Evolutionary conservation across 805 yeast species (phyloP).

Genomic region (Myxozyma vanderwaltii): DNA sequence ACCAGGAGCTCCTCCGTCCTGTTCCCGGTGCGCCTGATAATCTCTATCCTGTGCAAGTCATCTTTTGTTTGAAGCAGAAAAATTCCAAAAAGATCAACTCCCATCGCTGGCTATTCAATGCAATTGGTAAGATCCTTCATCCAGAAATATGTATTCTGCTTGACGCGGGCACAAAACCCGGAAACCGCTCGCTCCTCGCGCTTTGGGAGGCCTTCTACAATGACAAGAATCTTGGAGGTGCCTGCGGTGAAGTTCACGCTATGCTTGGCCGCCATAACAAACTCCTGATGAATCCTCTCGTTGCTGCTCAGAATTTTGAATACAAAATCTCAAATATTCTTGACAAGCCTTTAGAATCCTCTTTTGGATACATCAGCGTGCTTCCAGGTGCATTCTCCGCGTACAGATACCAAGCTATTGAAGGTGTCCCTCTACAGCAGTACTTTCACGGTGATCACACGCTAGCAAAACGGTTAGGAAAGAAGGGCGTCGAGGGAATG

Average conservation of each 20-base stretch:
- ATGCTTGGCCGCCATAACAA: constrained; percentile 65
- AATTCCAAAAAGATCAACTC: constrained; percentile 90
- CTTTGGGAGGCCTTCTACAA: constrained; percentile 83
- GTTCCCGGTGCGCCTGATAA: constrained; percentile 53
- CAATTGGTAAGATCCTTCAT: constrained; percentile 77
- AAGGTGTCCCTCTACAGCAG: constrained; percentile 65
- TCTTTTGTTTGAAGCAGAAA: constrained; percentile 87
- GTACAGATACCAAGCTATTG: constrained; percentile 60
- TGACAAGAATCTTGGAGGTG: constrained; percentile 86
- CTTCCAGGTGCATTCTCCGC: constrained; percentile 73
- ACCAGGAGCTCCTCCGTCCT: constrained; percentile 55
- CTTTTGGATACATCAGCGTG: constrained; percentile 65
- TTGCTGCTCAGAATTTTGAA: constrained; percentile 71
- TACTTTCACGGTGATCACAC: constrained; percentile 69
- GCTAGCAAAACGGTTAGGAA: constrained; percentile 49
- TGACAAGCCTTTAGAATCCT: constrained; percentile 67
- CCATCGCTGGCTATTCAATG: constrained; percentile 96
- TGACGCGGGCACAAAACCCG: constrained; percentile 95
- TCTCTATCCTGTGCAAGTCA: constrained; percentile 78
- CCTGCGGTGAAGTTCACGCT: constrained; percentile 95
- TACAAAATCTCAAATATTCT: constrained; percentile 63
- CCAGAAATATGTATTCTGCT: constrained; percentile 82
- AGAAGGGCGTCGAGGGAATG: constrained; percentile 59
- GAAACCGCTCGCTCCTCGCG: constrained; percentile 78
- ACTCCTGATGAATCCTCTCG: constrained; percentile 75